Evolutionary conservation across 345 rosid genomes (phyloP).

Genomic region (Erysimum cheiranthoides): DNA sequence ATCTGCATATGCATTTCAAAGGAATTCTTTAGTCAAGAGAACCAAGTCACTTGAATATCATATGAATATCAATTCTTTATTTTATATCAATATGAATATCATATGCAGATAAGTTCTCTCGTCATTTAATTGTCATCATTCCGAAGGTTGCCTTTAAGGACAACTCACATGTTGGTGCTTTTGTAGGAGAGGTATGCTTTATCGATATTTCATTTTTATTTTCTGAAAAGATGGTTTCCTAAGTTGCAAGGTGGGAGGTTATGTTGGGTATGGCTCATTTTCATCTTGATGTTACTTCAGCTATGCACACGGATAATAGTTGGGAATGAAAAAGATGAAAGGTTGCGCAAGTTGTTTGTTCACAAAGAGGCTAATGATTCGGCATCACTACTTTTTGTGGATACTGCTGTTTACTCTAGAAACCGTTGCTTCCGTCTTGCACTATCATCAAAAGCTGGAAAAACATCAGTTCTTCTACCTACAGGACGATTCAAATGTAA

Average conservation of each 20-base stretch:
- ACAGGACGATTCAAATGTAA: conserved; percentile 81
- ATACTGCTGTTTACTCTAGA: conserved; percentile 91
- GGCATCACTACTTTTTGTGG: conserved; percentile 71
- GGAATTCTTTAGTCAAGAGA: no score
- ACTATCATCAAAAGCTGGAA: conserved; percentile 94
- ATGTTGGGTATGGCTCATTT: conserved; percentile 32
- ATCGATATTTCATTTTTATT: conserved; percentile 23
- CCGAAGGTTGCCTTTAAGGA: conserved; percentile 91
- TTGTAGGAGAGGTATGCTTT: conserved; percentile 86
- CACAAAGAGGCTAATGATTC: conserved; percentile 67
- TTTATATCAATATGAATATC: not conserved
- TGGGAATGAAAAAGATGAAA: conserved; percentile 60
- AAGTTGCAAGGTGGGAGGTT: conserved; percentile 27
- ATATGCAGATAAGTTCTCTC: conserved; percentile 89
- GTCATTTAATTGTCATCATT: conserved; percentile 77
- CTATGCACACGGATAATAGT: conserved; percentile 71
- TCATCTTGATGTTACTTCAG: conserved; percentile 51
- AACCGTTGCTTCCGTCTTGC: conserved; percentile 95
- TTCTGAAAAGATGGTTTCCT: conserved; percentile 21
- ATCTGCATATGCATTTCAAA: no score
- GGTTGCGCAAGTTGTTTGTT: conserved; percentile 60
- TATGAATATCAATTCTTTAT: no score
- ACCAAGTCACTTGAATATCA: no score
- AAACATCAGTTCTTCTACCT: conserved; percentile 79
- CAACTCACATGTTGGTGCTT: conserved; percentile 88